Percentiles rank a stretch among this genome's conserved stretches.
These are phyloP conservation scores for Dacryopinax primogenitus DNA, from an alignment of 768 basidiomycete species.

Conservation along the genomic window DNA sequence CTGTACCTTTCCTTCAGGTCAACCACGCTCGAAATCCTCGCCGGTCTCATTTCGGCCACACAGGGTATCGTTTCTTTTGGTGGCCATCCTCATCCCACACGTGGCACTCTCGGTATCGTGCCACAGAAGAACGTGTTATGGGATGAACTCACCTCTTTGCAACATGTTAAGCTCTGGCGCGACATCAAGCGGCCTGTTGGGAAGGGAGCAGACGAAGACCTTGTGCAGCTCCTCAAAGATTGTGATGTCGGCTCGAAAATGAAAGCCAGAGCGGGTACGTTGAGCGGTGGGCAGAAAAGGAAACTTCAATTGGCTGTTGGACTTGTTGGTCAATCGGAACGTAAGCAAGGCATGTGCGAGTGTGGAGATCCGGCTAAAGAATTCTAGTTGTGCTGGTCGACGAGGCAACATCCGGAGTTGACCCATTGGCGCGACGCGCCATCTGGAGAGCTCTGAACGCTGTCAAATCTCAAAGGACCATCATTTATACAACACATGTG, in stretches of 20 bases:
- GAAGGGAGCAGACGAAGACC: constrained; percentile 38
- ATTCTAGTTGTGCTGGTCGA: constrained; percentile 12
- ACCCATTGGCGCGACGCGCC: constrained; percentile 64
- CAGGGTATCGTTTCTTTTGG: constrained; percentile 42
- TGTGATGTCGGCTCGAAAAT: constrained; percentile 65
- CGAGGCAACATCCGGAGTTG: constrained; percentile 54
- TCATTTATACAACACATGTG: constrained; percentile 71
- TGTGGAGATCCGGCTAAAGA: constrained; percentile 18
- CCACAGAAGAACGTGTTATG: constrained; percentile 78
- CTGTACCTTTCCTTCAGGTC: constrained; percentile 36
- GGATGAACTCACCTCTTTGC: constrained; percentile 57
- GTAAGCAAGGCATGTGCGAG: constrained; percentile 27
- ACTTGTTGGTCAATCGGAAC: constrained; percentile 59
- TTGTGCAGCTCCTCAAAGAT: constrained; percentile 50
- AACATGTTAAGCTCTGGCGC: constrained; percentile 59
- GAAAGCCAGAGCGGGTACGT: constrained; percentile 46
- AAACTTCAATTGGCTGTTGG: constrained; percentile 76
- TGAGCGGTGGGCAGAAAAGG: constrained; percentile 71
- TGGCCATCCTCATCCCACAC: constrained; percentile 40
- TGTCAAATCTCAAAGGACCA: constrained; percentile 50
- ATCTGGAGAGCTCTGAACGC: constrained; percentile 63
- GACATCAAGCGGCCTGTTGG: constrained; percentile 51
- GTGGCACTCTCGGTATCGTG: constrained; percentile 60
- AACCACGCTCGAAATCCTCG: constrained; percentile 54
- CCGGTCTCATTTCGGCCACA: constrained; percentile 45